Evolutionary conservation across 768 basidiomycete genomes (phyloP), one percentile per base, ranked within the genome.

Genomic region (Rhodotorula kratochvilovae): DNA sequence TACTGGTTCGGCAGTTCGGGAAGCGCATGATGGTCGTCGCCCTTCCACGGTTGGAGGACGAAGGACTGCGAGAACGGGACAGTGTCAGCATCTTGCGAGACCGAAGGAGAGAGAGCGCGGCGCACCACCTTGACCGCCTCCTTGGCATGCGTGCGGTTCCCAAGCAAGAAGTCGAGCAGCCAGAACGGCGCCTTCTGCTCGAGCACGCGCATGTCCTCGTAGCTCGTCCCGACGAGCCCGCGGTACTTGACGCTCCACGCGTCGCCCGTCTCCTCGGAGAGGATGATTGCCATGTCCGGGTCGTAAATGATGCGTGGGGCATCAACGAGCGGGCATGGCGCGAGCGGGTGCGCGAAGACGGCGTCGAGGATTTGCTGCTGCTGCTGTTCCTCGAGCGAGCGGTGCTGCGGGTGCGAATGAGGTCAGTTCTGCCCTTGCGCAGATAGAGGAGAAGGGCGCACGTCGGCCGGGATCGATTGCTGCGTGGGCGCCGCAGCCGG

Each of bases 1-100:
- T 77, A 95, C 93, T 87, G 87, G 78, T 91, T 91, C 68, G 95
- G 83, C 66, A 97, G 81, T 76, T 91, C 91, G 0, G 91, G 90
- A 50, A 96, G 80, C 7, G 42, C 51, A 71, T 84, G 82, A 70
- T 89, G 83, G 39, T 83, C 83, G 0, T 85, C 83, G 63, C 88
- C 86, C 69, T 85, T 85, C 85, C 86, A 90, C 2, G 94, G 92
- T 71, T 94, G 82, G 48, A 99, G 81, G 29, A 95, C 86, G 79
- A 98, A 99, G 76, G 92, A 70, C 73, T 74, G 53, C 23, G 25
- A 45, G 43, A 11, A 5, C 12, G 7, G 25, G 16, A 17, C 11
- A 23, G 35, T 39, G 23, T n/a, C 27, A 42, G 35, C 8, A 16
- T 2, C 7, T 6, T 1, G 0, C 25, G 17, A 27, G 27, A 16